Conservation (phyloP, 345 rosid genomes). For the Rubroshorea leprosula region DNA sequence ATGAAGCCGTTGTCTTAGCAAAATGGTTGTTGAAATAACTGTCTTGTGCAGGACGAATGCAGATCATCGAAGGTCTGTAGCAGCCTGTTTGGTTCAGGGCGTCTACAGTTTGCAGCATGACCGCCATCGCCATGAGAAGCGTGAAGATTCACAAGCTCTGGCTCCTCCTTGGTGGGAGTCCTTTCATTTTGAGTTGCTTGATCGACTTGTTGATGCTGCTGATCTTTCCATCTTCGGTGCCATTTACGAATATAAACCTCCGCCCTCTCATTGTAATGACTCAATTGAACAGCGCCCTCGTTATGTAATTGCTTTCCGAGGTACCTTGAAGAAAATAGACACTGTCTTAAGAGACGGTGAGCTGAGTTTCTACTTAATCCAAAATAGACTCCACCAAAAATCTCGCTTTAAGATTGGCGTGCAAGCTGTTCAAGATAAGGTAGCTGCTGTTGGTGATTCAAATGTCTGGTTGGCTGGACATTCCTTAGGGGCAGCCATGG, state of each 20-base stretch:
- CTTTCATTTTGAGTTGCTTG: conserved; percentile 53
- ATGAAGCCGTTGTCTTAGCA: background rate
- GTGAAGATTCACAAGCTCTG: conserved; percentile 50
- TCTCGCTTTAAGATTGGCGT: conserved; percentile 75
- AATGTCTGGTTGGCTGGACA: conserved; percentile 92
- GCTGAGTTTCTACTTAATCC: conserved; percentile 53
- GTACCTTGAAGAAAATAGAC: conserved; percentile 66
- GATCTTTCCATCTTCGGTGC: conserved; percentile 82
- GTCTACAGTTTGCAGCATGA: conserved; percentile 56
- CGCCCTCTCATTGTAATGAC: conserved; percentile 22
- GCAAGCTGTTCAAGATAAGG: conserved; percentile 61
- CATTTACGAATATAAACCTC: conserved; percentile 60
- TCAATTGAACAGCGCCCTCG: conserved; percentile 43
- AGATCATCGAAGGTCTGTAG: conserved; percentile 62
- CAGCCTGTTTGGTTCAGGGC: conserved; percentile 80
- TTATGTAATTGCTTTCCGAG: conserved; percentile 71
- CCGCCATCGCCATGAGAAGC: conserved; percentile 79
- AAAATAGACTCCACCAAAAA: conserved; percentile 59
- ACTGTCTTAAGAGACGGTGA: conserved; percentile 62
- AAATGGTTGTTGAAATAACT: too few relatives aligned
- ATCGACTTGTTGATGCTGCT: conserved; percentile 54
- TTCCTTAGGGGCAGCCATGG: conserved; percentile 88
- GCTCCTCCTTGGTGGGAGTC: conserved; percentile 88
- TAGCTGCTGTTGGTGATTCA: conserved; percentile 55
- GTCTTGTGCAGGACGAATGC: conserved; percentile 51